A percentile compares a stretch with the other conserved stretches of the same genome.
Evolutionary conservation across 768 basidiomycete genomes (phyloP).

Genomic region (Phaeolepiota aurea): DNA sequence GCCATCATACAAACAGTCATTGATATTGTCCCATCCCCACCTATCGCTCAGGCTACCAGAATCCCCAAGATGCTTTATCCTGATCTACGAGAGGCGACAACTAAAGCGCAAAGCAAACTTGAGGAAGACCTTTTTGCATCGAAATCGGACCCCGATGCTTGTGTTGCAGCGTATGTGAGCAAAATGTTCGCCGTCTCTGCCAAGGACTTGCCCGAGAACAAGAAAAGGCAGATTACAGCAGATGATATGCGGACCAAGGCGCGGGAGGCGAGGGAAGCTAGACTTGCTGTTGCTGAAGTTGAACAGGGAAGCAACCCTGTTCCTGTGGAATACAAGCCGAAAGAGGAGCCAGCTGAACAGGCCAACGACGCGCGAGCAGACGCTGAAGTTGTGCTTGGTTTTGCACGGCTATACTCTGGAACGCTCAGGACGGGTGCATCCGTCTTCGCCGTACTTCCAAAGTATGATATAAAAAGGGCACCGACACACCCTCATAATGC

Average conservation of each 20-base stretch:
- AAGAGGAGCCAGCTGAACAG: constrained; percentile 6
- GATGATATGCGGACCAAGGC: constrained; percentile 75
- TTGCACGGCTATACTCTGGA: constrained; percentile 91
- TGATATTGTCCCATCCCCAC: constrained; percentile 88
- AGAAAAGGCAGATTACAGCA: constrained; percentile 65
- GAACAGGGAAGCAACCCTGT: constrained; percentile 7
- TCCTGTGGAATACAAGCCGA: constrained; percentile 8
- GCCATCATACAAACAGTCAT: constrained; percentile 88
- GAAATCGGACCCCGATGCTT: constrained; percentile 45
- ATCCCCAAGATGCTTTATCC: constrained; percentile 92
- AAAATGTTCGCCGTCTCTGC: constrained; percentile 95
- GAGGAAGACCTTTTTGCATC: constrained; percentile 79
- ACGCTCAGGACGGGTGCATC: constrained; percentile 56
- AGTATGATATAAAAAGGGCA: constrained; percentile 60
- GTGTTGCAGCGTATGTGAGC: constrained; percentile 82
- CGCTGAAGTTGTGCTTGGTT: constrained; percentile 77
- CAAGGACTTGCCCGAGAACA: constrained; percentile 81
- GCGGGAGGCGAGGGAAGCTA: constrained; percentile 38
- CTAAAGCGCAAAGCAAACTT: constrained; percentile 68
- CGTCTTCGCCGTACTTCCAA: constrained; percentile 77
- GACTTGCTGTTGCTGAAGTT: constrained; percentile 14
- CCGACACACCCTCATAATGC: constrained; percentile 63
- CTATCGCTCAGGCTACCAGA: constrained; percentile 69
- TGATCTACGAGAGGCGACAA: constrained; percentile 49
- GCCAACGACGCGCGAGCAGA: constrained; percentile 19